phyloP scores from a whole-genome alignment of 345 rosid species.

The Rhodamnia argentea region DNA sequence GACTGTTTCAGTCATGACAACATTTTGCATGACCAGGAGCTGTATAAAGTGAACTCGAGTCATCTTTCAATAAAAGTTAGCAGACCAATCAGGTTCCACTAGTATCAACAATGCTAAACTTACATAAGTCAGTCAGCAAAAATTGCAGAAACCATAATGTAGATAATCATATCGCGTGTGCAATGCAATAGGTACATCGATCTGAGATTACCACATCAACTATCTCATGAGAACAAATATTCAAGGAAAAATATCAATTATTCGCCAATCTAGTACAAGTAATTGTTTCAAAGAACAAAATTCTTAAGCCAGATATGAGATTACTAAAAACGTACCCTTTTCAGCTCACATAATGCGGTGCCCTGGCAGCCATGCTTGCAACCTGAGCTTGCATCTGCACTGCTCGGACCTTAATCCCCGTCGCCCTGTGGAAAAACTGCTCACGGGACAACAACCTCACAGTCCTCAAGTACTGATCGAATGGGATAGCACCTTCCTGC shows the following conservation, averaged over 20 bases:
- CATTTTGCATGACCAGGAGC: background rate
- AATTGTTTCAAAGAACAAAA: background rate
- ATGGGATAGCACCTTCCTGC: conserved; percentile 52
- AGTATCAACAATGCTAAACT: background rate
- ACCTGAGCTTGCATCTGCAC: conserved; percentile 91
- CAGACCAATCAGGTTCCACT: background rate
- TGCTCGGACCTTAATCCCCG: conserved; percentile 61
- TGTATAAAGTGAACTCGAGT: background rate
- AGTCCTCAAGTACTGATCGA: conserved; percentile 82
- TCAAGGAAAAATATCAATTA: background rate
- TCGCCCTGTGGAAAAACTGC: conserved; percentile 84
- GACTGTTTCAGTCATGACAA: background rate
- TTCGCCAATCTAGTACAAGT: background rate
- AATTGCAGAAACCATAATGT: background rate
- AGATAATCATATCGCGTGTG: background rate
- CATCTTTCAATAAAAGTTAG: background rate
- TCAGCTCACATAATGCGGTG: conserved; percentile 15
- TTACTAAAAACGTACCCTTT: background rate
- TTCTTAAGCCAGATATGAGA: background rate
- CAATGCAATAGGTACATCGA: background rate
- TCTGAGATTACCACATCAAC: background rate
- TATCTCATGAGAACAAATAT: background rate
- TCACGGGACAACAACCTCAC: conserved; percentile 85
- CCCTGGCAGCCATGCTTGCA: conserved; percentile 71
- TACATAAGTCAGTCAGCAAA: background rate